These are phyloP conservation scores for Cicer yamashitae DNA, from an alignment of 306 rosid genomes.

Conservation along the genomic window DNA sequence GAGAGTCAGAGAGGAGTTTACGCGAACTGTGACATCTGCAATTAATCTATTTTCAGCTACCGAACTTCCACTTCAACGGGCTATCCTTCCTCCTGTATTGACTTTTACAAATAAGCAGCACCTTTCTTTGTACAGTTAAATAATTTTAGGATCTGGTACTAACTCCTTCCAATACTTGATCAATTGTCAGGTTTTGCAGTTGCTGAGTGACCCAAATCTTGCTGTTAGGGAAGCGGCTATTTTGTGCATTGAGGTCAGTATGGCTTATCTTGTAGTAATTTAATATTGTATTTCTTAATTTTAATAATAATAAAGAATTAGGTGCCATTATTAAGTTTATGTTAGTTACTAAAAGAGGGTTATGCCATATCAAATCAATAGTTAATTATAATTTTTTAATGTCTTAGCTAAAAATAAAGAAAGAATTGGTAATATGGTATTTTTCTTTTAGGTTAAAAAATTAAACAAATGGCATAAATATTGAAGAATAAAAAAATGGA, in stretches of 20 bases:
- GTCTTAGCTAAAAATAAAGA: conserved; percentile 1
- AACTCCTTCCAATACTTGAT: conserved; percentile 38
- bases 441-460: conserved; percentile 25
- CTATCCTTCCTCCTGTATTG: conserved; percentile 86
- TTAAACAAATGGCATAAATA: conserved; percentile 7
- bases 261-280: conserved; percentile 32
- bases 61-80: conserved; percentile 95
- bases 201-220: conserved; percentile 90
- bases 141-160: conserved; percentile 17
- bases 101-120: conserved; percentile 19
- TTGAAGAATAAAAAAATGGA: conserved; percentile 22
- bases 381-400: conserved; percentile 12
- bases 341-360: conserved; percentile 6
- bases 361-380: conserved; percentile 27
- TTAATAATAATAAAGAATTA: background rate
- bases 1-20: conserved; percentile 98
- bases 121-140: conserved; percentile 22
- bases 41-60: conserved; percentile 89
- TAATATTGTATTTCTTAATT: conserved; percentile 8
- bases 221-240: conserved; percentile 97
- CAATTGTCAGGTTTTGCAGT: conserved; percentile 77
- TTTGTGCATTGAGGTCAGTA: conserved; percentile 86
- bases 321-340: conserved; percentile 22
- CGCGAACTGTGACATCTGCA: conserved; percentile 92
- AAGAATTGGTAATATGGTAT: background rate